phyloP scores from a whole-genome alignment of 2,329 filamentous ascomycete genomes.

The Mycosphaerelloides madeirae region DNA sequence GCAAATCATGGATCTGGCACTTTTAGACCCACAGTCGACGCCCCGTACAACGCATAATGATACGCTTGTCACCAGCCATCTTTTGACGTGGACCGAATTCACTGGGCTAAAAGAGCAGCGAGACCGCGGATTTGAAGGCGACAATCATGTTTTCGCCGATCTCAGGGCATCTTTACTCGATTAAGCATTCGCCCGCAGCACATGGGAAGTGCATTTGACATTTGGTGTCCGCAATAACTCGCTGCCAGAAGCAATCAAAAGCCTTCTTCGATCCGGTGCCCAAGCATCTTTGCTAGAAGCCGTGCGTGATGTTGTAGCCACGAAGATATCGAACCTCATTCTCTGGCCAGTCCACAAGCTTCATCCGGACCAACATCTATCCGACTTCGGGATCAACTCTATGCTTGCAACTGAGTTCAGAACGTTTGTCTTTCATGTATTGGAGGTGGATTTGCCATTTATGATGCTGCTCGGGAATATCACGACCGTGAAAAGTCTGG shows the following conservation, averaged over 20 bases:
- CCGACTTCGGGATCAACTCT: not conserved
- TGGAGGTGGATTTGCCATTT: constrained; percentile 1
- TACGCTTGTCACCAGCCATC: not conserved
- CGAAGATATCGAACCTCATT: too few species aligned
- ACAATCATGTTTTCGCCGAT: not conserved
- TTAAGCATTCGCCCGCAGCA: not conserved
- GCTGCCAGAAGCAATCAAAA: too few species aligned
- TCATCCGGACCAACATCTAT: not conserved
- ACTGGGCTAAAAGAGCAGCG: not conserved
- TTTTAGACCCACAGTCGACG: not conserved
- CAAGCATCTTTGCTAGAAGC: too few species aligned
- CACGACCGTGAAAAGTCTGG: too few species aligned
- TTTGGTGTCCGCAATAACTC: too few species aligned
- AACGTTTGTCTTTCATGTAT: not conserved
- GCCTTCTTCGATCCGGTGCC: too few species aligned
- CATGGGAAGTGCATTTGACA: too few species aligned
- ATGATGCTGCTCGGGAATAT: not conserved
- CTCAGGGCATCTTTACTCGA: not conserved
- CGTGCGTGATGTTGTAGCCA: too few species aligned
- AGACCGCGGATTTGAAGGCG: not conserved
- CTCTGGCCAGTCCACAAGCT: too few species aligned
- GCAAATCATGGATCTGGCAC: not conserved
- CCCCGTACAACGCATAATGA: not conserved
- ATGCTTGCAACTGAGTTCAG: constrained; percentile 2
- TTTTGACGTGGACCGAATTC: not conserved